A percentile compares a stretch with the other conserved stretches of the same genome.
phyloP scores from a whole-genome alignment of 345 rosid genomes.

The Salix brachista region DNA sequence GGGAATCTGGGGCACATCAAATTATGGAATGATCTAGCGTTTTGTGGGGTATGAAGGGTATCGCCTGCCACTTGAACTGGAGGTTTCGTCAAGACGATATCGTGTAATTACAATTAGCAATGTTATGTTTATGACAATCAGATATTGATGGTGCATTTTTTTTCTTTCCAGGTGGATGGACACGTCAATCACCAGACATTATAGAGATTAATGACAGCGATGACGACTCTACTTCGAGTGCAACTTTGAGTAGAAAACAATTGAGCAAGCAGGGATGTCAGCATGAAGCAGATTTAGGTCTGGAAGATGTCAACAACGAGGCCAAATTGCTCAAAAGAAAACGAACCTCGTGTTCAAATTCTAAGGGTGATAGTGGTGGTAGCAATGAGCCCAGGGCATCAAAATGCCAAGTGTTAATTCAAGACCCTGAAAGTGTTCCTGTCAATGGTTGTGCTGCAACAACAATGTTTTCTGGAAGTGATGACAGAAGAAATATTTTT shows the following conservation, averaged over 20 bases:
- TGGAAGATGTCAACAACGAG: neutral
- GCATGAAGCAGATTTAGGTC: neutral
- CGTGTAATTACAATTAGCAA: too few relatives aligned
- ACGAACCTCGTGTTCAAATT: neutral
- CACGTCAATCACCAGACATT: slow-evolving; percentile 4
- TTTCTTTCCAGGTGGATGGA: slow-evolving; percentile 15
- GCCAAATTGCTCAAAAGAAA: slow-evolving; percentile 32
- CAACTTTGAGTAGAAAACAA: neutral
- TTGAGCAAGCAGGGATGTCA: neutral
- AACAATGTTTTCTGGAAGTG: slow-evolving; percentile 4
- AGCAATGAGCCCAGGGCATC: neutral
- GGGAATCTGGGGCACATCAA: too few relatives aligned
- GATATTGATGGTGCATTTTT: neutral
- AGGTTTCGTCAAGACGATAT: too few relatives aligned
- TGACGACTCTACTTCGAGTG: slow-evolving; percentile 17
- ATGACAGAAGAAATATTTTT: neutral
- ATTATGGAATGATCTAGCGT: too few relatives aligned
- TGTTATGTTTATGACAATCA: too few relatives aligned
- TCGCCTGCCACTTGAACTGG: too few relatives aligned
- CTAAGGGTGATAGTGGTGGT: neutral
- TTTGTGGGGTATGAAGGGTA: too few relatives aligned
- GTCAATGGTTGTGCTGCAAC: neutral
- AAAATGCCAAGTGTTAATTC: slow-evolving; percentile 15
- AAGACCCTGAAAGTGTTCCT: slow-evolving; percentile 6
- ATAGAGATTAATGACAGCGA: slow-evolving; percentile 35